These are phyloP conservation scores for Theileria annulata DNA, from an alignment of 169 alveolate species.

Conservation along the genomic window DNA sequence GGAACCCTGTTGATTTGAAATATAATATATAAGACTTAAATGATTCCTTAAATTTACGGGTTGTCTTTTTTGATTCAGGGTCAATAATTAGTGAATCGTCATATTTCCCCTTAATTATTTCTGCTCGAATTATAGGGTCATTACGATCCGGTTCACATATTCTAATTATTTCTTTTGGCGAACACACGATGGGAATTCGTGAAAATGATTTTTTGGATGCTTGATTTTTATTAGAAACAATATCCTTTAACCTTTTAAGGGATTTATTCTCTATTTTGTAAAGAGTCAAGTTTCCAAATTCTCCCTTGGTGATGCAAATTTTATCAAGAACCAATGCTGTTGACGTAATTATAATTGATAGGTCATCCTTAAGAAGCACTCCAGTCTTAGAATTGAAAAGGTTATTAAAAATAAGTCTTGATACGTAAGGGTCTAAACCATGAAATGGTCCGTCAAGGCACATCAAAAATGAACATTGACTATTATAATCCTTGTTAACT, in stretches of 20 bases:
- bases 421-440: conserved; percentile 68
- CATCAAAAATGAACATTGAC: conserved; percentile 52
- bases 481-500: conserved; percentile 38
- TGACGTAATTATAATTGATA: conserved; percentile 25
- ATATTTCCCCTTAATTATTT: conserved; percentile 3
- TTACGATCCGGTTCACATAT: background rate
- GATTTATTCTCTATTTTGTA: background rate
- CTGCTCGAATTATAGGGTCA: background rate
- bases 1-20: conserved; percentile 27
- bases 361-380: conserved; percentile 32
- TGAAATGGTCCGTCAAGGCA: conserved; percentile 70
- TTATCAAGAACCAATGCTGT: conserved; percentile 8
- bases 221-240: background rate
- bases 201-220: background rate
- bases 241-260: background rate
- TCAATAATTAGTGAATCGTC: conserved; percentile 5
- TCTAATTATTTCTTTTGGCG: background rate
- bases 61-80: conserved; percentile 6
- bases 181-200: background rate
- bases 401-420: conserved; percentile 64
- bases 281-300: background rate
- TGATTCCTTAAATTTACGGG: conserved; percentile 14
- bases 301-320: too few relatives aligned
- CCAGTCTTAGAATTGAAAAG: conserved; percentile 56
- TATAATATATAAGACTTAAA: conserved; percentile 10